A percentile compares a stretch with the other conserved stretches of the same genome.
These are phyloP conservation scores for Pseudevernia furfuracea DNA, from an alignment of 495 filamentous ascomycete species.

Conservation along the genomic window DNA sequence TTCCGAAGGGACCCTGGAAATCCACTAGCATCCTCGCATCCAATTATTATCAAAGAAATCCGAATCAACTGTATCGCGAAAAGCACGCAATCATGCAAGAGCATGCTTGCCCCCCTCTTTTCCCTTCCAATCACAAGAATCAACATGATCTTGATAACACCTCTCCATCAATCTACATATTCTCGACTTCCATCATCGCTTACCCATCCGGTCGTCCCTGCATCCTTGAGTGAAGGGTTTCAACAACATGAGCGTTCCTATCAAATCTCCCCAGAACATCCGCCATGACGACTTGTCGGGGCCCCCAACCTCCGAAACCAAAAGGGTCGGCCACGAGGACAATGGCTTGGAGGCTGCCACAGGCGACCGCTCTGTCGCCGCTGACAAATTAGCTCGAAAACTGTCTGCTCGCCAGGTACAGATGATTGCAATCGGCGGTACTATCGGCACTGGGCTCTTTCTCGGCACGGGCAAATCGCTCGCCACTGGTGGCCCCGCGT, in stretches of 20 bases:
- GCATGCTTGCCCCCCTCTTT: neutral
- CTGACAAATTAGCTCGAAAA: conserved; percentile 34
- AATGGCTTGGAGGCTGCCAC: conserved; percentile 16
- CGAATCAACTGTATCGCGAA: too few relatives aligned
- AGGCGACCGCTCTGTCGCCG: conserved; percentile 24
- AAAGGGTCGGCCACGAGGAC: conserved; percentile 24
- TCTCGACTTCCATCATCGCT: neutral
- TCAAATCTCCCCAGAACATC: neutral
- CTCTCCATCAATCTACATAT: neutral
- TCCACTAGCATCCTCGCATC: too few relatives aligned
- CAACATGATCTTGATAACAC: neutral
- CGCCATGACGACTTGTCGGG: neutral
- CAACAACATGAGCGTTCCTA: conserved; percentile 1
- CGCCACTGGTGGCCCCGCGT: conserved; percentile 52
- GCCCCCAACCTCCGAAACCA: conserved; percentile 1
- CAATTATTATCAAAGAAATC: too few relatives aligned
- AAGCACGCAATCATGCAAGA: neutral
- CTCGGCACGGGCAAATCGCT: conserved; percentile 54
- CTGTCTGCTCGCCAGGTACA: conserved; percentile 48
- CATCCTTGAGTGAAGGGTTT: too few relatives aligned
- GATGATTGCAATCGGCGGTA: conserved; percentile 57
- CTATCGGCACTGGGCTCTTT: conserved; percentile 61
- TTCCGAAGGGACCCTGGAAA: too few relatives aligned
- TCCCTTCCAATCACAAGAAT: neutral
- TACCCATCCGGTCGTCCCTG: too few relatives aligned